Evolutionary conservation across 1,139 yeast species (phyloP), one percentile per base, ranked within the genome.

Genomic region (Magnusiomyces ingens): DNA sequence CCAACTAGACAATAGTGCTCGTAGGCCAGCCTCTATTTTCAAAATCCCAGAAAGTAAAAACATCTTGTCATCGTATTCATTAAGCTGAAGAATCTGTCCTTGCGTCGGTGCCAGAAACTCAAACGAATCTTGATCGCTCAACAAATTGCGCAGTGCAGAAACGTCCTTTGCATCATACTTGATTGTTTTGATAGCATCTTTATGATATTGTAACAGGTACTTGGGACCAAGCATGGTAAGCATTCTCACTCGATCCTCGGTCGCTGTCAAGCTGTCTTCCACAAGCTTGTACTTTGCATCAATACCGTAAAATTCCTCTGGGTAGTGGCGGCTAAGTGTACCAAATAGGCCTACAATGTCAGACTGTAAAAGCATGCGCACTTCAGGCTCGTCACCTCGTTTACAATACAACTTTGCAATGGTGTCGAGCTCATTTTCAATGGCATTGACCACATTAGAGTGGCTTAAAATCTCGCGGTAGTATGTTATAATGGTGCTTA

Each of bases 321-420:
- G 55, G 26, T 60, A 58, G 3, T 47, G 44, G 11, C 53, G 48
- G 0, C 67, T 63, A 10, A 64, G 52, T 3, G 58, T 60, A 1
- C 63, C 63, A 47, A 61, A 61, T 35, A 64, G 58, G 19, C 57
- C 54, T 37, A 55, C 53, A n/a, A 60, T 56, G 35, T 62, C 64
- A 17, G 58, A 57, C 11, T 52, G 35, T 45, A 62, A 43, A 37
- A 64, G 57, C 15, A 50, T 40, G 13, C 54, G 52, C 13, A 57
- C 57, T 19, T 57, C 61, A 2, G 54, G 48, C 45, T 54, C 50
- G 8, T 50, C 45, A 19, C 55, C 48, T 15, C 57, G 46, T 17
- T 47, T 48, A 4, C 50, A n/a, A 41, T 56, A 62, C n/a, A 64
- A 49, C 2, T 51, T 44, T 11, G 58, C 54, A 18, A 62, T 56